phyloP scores from a whole-genome alignment of 331 rosid genomes.

The Acacia concinna region DNA sequence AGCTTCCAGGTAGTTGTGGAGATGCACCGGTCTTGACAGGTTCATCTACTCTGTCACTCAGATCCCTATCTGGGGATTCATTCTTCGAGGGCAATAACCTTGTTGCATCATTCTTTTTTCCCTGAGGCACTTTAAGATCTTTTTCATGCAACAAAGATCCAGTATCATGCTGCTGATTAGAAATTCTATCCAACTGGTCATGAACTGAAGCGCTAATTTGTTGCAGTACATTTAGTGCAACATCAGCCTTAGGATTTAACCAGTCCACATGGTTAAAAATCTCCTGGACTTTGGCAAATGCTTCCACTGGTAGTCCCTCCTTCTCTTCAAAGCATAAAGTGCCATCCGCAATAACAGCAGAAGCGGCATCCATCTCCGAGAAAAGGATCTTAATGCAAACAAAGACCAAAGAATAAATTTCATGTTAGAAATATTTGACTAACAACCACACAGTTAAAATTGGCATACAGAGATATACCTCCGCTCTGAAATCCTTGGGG shows the following conservation, averaged over 20 bases:
- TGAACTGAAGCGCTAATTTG: conserved; percentile 53
- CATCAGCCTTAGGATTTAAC: conserved; percentile 74
- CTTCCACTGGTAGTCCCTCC: conserved; percentile 92
- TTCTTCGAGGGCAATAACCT: conserved; percentile 19
- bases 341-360: conserved; percentile 45
- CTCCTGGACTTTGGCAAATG: conserved; percentile 92
- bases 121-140: conserved; percentile 40
- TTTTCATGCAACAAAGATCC: conserved; percentile 36
- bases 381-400: conserved; percentile 73
- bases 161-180: conserved; percentile 36
- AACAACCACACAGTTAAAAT: conserved; percentile 27
- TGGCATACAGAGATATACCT: conserved; percentile 54
- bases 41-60: conserved; percentile 39
- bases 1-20: conserved; percentile 9
- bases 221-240: conserved; percentile 66
- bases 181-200: conserved; percentile 48
- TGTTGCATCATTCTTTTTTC: conserved; percentile 35
- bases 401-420: conserved; percentile 36
- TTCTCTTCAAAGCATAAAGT: conserved; percentile 75
- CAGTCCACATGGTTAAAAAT: conserved; percentile 88
- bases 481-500: conserved; percentile 85
- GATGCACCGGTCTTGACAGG: conserved; percentile 27
- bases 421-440: conserved; percentile 25
- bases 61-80: conserved; percentile 36
- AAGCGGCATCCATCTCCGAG: conserved; percentile 88